Evolutionary conservation across 73 alveolate species (phyloP).

Genomic region (Paramecium octaurelia): DNA sequence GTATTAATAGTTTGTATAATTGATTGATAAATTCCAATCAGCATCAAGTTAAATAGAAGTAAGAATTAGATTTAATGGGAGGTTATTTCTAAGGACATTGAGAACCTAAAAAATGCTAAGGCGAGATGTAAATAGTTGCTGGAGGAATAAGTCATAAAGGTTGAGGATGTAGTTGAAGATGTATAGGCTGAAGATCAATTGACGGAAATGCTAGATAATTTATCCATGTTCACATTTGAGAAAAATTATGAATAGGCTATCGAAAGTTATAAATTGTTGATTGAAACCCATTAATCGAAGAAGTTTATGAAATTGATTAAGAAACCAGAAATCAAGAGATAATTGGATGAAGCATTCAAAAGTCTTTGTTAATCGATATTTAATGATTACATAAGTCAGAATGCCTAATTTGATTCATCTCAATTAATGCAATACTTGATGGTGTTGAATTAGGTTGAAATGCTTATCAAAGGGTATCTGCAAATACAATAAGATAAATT

Average conservation of each 20-base stretch:
- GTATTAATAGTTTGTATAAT: background rate
- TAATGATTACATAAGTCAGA: background rate
- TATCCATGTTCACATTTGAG: slow-evolving; percentile 24
- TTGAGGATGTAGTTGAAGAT: background rate
- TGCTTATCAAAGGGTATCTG: background rate
- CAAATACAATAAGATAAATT: background rate
- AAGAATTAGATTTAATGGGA: background rate
- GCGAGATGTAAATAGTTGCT: background rate
- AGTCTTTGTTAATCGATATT: background rate
- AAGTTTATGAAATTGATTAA: background rate
- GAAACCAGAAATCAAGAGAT: background rate
- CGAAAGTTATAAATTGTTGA: background rate
- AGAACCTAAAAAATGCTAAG: background rate
- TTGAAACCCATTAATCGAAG: background rate
- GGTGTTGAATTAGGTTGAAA: background rate
- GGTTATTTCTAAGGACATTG: background rate
- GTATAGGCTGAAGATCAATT: slow-evolving; percentile 19
- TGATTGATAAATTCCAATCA: background rate
- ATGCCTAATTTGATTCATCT: slow-evolving; percentile 28
- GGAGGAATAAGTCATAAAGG: background rate
- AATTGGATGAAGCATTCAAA: slow-evolving; percentile 2
- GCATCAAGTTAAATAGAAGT: background rate
- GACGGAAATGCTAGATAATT: slow-evolving; percentile 46
- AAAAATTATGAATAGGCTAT: slow-evolving; percentile 17
- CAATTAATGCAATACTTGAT: background rate